Percentiles rank a stretch among this genome's conserved stretches.
These are phyloP conservation scores for Picea abies DNA, from an alignment of 83 land plant species.

Conservation along the genomic window DNA sequence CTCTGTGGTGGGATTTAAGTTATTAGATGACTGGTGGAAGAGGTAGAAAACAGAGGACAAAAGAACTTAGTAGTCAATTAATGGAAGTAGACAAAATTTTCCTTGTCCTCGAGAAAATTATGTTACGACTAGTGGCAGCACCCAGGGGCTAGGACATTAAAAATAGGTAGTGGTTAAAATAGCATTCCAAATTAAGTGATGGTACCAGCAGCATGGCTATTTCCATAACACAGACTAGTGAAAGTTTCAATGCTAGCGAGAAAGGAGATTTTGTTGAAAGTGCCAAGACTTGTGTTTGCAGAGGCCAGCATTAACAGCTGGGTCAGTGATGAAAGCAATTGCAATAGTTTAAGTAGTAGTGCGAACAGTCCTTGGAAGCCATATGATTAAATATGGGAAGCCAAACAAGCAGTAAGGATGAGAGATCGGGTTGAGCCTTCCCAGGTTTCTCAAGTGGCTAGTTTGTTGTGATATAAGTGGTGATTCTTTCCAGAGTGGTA, in stretches of 20 bases:
- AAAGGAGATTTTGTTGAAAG: conserved; percentile 35
- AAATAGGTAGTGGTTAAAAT: conserved; percentile 1
- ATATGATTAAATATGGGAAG: too few species aligned
- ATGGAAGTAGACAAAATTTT: neutral
- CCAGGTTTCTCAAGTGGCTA: too few species aligned
- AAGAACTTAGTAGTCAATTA: neutral
- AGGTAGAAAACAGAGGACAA: neutral
- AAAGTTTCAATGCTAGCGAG: conserved; percentile 32
- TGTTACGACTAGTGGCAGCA: conserved; percentile 2
- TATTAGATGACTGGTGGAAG: conserved; percentile 1
- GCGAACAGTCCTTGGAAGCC: too few species aligned
- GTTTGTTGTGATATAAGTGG: too few species aligned
- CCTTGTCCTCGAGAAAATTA: neutral
- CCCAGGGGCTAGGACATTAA: neutral
- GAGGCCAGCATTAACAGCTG: too few species aligned
- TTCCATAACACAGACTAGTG: conserved; percentile 30
- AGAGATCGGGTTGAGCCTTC: too few species aligned
- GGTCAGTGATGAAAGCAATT: too few species aligned
- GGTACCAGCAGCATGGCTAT: conserved; percentile 28
- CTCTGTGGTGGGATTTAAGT: neutral
- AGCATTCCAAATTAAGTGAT: conserved; percentile 33
- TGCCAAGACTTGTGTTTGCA: conserved; percentile 13
- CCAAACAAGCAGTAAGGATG: too few species aligned
- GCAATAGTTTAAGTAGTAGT: too few species aligned
- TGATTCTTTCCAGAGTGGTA: too few species aligned